Conservation (phyloP, 169 alveolate genomes). For the Plasmodium chabaudi region DNA sequence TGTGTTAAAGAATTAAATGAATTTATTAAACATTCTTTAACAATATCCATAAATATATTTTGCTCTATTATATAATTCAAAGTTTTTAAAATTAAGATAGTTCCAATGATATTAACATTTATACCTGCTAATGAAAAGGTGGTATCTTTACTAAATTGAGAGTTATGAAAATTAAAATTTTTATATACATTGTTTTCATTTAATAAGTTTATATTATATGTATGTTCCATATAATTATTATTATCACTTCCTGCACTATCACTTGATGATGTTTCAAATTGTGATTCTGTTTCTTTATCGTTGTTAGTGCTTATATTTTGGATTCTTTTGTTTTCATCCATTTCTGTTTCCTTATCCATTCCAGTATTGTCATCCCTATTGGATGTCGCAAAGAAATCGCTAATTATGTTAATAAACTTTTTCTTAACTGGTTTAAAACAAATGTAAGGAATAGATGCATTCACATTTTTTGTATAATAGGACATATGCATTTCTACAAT, state of each 20-base stretch:
- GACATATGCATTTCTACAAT: slow-evolving; percentile 71
- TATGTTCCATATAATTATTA: slow-evolving; percentile 23
- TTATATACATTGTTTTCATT: slow-evolving; percentile 65
- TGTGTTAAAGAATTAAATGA: slow-evolving; percentile 27
- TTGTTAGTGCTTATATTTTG: neutral
- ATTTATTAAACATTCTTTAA: slow-evolving; percentile 63
- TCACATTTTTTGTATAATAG: slow-evolving; percentile 55
- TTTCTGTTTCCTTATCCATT: neutral
- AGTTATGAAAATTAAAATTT: slow-evolving; percentile 23
- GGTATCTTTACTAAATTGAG: slow-evolving; percentile 35
- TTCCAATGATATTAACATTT: slow-evolving; percentile 70
- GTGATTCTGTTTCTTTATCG: neutral
- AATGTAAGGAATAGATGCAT: slow-evolving; percentile 28
- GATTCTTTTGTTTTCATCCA: neutral
- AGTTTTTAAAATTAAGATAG: slow-evolving; percentile 68
- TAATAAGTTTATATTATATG: slow-evolving; percentile 46
- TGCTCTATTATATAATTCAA: slow-evolving; percentile 68
- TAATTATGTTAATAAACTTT: slow-evolving; percentile 51
- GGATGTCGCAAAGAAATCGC: slow-evolving; percentile 20
- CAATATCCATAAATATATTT: slow-evolving; percentile 31
- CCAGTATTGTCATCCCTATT: neutral
- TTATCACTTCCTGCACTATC: slow-evolving; percentile 49
- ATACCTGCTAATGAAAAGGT: slow-evolving; percentile 29
- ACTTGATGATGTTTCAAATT: slow-evolving; percentile 9
- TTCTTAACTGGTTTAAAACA: slow-evolving; percentile 70